Percentiles rank a stretch among this genome's conserved stretches.
These are phyloP conservation scores for Beauveria sp. DNA, from an alignment of 2,329 filamentous ascomycete species.

Conservation along the genomic window DNA sequence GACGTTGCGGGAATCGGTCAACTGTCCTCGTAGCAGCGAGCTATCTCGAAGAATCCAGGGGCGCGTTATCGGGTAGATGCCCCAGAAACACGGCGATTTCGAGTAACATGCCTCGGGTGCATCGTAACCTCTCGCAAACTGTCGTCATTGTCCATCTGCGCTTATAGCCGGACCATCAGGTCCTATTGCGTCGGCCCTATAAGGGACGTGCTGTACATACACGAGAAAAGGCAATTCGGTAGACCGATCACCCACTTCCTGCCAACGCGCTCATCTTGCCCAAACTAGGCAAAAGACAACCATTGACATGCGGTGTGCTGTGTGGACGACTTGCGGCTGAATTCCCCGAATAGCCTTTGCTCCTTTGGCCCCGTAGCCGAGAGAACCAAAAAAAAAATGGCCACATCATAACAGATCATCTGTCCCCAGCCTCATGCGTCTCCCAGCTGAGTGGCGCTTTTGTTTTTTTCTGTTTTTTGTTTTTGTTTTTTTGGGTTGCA, in stretches of 20 bases:
- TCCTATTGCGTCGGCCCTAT: not conserved
- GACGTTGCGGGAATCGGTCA: no score
- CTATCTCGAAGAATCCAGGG: no score
- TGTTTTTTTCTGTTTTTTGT: not conserved
- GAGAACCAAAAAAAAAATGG: not conserved
- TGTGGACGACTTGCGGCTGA: not conserved
- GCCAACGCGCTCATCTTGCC: not conserved
- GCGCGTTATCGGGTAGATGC: no score
- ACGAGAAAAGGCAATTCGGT: slow-evolving; percentile 1
- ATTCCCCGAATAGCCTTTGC: not conserved
- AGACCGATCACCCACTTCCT: not conserved
- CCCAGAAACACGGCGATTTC: no score
- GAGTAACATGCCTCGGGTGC: no score
- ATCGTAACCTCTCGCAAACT: no score
- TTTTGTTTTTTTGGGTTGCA: not conserved
- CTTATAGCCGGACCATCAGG: not conserved
- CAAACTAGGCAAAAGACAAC: not conserved
- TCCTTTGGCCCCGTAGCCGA: not conserved
- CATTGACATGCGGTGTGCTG: not conserved
- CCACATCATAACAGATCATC: not conserved
- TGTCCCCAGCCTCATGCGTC: not conserved
- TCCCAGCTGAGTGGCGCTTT: slow-evolving; percentile 1
- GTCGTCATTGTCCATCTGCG: not conserved
- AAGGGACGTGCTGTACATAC: slow-evolving; percentile 1
- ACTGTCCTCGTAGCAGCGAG: no score